Evolutionary conservation across 2,329 filamentous ascomycete genomes (phyloP), one percentile per base, ranked within the genome.

Genomic region (Ustilaginoidea virens): DNA sequence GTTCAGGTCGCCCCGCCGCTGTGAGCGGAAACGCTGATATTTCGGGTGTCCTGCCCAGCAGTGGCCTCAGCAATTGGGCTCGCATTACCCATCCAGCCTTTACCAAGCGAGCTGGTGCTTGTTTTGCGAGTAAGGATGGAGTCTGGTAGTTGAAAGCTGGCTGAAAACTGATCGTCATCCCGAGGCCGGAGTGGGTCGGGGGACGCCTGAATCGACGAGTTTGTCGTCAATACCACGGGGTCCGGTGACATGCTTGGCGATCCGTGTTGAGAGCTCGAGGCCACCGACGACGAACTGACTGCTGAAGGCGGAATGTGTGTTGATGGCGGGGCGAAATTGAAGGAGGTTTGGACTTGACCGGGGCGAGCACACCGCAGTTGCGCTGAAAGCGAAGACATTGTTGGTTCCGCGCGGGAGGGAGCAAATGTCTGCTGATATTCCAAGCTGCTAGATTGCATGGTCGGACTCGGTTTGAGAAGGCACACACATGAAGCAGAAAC

Each of bases 71-170:
- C 53, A 44, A 64, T 53, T 23, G 76, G 68, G 20, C 66, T 69
- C 43, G 73, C 70, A 45, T 61, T 66, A 27, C 61, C 52, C 15
- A 60, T 55, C 33, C 71, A 47, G 29, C 65, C 64, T 35, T 80
- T 74, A 27, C 66, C 69, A 44, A 81, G 68, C 5, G 78, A 74
- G 40, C 60, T 72, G 36, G 57, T 55, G 44, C 72, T 74, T 5
- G 69, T 63, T 40, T 69, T 66, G 39, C 60, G 62, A 30, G 64
- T 58, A 36, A 81, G 55, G 25, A 79, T 60, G n/a, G 80, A 63
- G 40, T 87, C 81, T 19, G 80, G 79, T 25, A 90, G 66, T 43
- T 79, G 69, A 36, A 86, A 69, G 31, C 66, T 67, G 16, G 61
- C 47, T 18, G 56, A 53, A 29, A 59, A 60, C 19, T 61, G 53